Evolutionary conservation across 1,139 yeast species (phyloP).

Genomic region (Scheffersomyces insectosa): DNA sequence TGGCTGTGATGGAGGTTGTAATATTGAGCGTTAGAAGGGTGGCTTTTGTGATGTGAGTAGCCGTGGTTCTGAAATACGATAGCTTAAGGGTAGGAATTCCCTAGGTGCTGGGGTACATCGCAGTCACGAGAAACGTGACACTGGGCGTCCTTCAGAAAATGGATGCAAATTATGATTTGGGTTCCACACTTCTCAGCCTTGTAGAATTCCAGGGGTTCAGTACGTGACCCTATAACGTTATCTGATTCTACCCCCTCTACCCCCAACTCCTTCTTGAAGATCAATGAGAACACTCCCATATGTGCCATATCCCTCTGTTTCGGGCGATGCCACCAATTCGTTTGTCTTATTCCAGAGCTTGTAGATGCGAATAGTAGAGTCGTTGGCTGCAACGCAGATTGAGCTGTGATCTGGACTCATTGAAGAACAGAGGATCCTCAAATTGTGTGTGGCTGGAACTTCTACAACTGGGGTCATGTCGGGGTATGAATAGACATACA

Average conservation of each 20-base stretch:
- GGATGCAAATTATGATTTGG: no score
- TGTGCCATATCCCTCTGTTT: conserved; percentile 35
- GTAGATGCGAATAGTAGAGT: conserved; percentile 73
- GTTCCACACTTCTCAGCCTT: no score
- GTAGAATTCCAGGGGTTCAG: no score
- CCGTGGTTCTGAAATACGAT: no score
- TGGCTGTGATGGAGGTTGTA: no score
- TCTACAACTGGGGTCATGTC: conserved; percentile 48
- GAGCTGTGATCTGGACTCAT: conserved; percentile 61
- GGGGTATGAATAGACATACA: conserved; percentile 69
- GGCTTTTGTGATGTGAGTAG: no score
- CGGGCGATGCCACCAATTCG: conserved; percentile 22
- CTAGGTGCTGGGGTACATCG: no score
- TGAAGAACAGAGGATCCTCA: conserved; percentile 66
- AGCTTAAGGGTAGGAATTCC: no score
- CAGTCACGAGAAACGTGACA: no score
- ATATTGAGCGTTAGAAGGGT: no score
- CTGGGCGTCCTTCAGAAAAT: no score
- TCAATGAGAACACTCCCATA: conserved; percentile 64
- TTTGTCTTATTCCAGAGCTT: conserved; percentile 54
- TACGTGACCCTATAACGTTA: conserved; percentile 6
- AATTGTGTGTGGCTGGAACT: conserved; percentile 52
- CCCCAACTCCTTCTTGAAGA: conserved; percentile 52
- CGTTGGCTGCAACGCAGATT: conserved; percentile 74
- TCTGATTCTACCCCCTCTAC: conserved; percentile 16